Evolutionary conservation across 306 rosid genomes (phyloP), one percentile per base, ranked within the genome.

Genomic region (Quercus aquifolioides): DNA sequence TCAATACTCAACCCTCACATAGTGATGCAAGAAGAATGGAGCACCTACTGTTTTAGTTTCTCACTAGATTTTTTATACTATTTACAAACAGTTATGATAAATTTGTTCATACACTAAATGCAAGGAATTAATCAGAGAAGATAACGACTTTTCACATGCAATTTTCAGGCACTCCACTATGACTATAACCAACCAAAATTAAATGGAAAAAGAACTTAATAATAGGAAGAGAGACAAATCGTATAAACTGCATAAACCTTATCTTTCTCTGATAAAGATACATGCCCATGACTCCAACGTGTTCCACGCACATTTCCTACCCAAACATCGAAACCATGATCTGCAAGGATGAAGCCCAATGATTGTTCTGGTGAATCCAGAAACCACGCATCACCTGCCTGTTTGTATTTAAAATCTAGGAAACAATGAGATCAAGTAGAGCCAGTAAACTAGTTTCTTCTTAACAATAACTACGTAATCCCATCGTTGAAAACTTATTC

Each of bases 301-400:
- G 99, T 95, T 77, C 98, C 99, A 49, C 99, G 97, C 77, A 86
- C 97, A 74, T 90, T 95, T 82, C 97, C 99, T 20, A 91, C 93
- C 99, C 99, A 95, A 64, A 95, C 98, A 88, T 91, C 99, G 35
- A 92, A 95, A 56, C 94, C 97, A n/a, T 76, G 83, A 89, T 91
- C 98, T n/a, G 98, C 97, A 69, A 95, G 98, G 86, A 91, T 82
- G 88, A 87, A 95, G 74, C 99, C 99, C 79, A 95, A 72, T 55
- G 98, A 95, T 77, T 95, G 94, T 52, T 86, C 85, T 1, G 92
- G 91, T 69, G 84, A 81, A 83, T 95, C 89, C 56, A 95, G 89
- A 84, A 95, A 95, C 98, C 99, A 95, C 25, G 83, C 91, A 86
- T 95, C 99, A 69, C 99, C 99, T 57, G 83, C 97, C 99, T 94